Evolutionary conservation across 179 eudicot genomes (phyloP).

Genomic region (Pouteria campechiana): DNA sequence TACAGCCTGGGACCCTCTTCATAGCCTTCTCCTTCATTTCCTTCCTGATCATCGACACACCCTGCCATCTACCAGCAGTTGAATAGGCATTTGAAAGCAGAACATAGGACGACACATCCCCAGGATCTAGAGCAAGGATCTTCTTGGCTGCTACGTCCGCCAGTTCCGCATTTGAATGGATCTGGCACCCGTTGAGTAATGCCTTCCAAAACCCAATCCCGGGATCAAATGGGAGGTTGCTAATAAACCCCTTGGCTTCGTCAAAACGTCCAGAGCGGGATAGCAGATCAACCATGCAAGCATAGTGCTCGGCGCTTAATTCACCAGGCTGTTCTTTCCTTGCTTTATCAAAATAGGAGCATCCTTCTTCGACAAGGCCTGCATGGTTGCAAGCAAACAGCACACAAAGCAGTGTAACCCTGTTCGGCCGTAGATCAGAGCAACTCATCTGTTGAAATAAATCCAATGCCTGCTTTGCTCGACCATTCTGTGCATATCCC

Average conservation of each 20-base stretch:
- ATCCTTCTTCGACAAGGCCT: conserved; percentile 36
- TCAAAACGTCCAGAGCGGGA: conserved; percentile 37
- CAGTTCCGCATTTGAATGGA: conserved; percentile 29
- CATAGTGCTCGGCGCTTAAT: conserved; percentile 37
- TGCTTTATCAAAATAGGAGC: conserved; percentile 28
- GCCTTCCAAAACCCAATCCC: conserved; percentile 58
- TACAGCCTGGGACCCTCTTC: conserved; percentile 35
- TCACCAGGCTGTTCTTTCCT: conserved; percentile 17
- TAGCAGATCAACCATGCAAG: conserved; percentile 43
- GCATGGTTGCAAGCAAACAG: conserved; percentile 40
- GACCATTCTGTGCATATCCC: conserved; percentile 44
- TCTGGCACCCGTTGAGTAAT: conserved; percentile 44
- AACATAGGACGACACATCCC: conserved; percentile 40
- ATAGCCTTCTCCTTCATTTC: conserved; percentile 37
- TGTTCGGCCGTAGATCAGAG: conserved; percentile 18
- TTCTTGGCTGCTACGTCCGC: conserved; percentile 37
- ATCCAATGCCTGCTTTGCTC: conserved; percentile 21
- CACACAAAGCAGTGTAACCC: conserved; percentile 41
- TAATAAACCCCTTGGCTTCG: conserved; percentile 34
- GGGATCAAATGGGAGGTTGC: conserved; percentile 40
- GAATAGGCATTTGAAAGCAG: conserved; percentile 49
- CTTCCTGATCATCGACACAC: conserved; percentile 14
- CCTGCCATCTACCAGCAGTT: conserved; percentile 39
- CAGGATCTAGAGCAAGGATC: conserved; percentile 36
- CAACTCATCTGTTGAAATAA: conserved; percentile 14